Evolutionary conservation across 768 basidiomycete genomes (phyloP).

Genomic region (Hydnum rufescens): DNA sequence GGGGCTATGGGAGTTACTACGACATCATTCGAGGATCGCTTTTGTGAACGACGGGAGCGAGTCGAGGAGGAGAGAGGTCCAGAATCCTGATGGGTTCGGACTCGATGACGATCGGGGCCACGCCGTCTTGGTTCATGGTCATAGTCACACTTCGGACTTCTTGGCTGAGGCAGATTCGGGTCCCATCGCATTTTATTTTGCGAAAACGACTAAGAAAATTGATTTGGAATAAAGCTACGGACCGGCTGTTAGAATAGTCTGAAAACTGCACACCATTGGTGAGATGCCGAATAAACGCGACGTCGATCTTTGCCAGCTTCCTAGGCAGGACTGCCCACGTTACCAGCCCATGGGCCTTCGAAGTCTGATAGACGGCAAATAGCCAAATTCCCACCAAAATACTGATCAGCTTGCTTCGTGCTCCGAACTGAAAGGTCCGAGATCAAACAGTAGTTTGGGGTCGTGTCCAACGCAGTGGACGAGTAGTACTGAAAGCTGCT

Average conservation of each 20-base stretch:
- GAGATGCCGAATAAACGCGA: not conserved
- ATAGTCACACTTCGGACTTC: not conserved
- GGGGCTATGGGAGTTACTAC: no score
- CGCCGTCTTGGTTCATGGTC: not conserved
- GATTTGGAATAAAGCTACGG: not conserved
- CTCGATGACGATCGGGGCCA: not conserved
- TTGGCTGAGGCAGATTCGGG: not conserved
- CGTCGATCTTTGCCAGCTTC: no score
- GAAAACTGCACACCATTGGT: not conserved
- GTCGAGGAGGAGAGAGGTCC: no score
- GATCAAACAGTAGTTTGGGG: no score
- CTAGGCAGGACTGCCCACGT: not conserved
- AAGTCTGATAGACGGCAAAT: no score
- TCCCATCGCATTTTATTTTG: conserved; percentile 1
- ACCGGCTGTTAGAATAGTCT: not conserved
- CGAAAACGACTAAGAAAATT: not conserved
- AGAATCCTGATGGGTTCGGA: not conserved
- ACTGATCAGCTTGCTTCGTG: no score
- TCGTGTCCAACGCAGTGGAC: no score
- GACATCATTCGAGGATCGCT: no score
- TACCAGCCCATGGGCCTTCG: not conserved
- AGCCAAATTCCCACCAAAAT: no score
- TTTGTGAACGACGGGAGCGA: no score
- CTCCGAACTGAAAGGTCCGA: no score
- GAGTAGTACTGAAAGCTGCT: no score